Conservation (phyloP, 164 flowering plant genomes). For the Kingdonia uniflora region DNA sequence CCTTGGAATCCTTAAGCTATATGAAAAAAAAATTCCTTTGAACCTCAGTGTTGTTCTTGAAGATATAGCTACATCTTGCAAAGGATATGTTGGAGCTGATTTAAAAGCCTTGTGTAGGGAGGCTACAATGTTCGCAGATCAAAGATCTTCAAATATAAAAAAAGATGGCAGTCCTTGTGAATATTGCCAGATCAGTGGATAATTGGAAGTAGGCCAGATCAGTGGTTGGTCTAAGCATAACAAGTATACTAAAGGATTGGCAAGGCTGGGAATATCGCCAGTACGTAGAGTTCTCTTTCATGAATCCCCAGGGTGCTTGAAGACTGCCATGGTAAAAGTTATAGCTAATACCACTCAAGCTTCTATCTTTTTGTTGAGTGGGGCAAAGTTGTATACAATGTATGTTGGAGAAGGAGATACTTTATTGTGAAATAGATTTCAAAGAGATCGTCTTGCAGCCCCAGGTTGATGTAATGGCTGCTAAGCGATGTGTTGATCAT, state of each 20-base stretch:
- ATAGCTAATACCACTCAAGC: constrained; percentile 94
- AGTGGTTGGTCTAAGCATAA: constrained; percentile 85
- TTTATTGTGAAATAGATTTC: constrained; percentile 74
- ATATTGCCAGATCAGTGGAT: constrained; percentile 62
- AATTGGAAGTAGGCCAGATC: no score
- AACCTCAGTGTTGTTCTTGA: constrained; percentile 46
- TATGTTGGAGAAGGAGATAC: constrained; percentile 99
- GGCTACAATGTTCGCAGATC: constrained; percentile 43
- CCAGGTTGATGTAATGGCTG: constrained; percentile 85
- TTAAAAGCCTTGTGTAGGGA: constrained; percentile 87
- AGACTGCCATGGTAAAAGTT: constrained; percentile 95
- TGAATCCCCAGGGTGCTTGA: constrained; percentile 99
- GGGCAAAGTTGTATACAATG: constrained; percentile 93
- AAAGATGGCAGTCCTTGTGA: constrained; percentile 14
- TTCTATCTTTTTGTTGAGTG: constrained; percentile 83
- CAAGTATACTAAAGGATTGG: constrained; percentile 64
- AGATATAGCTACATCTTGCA: constrained; percentile 78
- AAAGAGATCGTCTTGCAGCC: constrained; percentile 83
- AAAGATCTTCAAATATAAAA: constrained; percentile 25
- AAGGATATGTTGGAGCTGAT: constrained; percentile 98
- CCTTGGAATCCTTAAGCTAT: constrained; percentile 78
- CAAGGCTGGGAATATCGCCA: constrained; percentile 73
- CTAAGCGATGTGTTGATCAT: constrained; percentile 45
- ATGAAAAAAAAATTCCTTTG: constrained; percentile 56
- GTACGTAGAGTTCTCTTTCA: constrained; percentile 82